Percentiles rank a stretch among this genome's conserved stretches.
phyloP scores from a whole-genome alignment of 768 basidiomycete genomes.

The Baorangia bicolor region DNA sequence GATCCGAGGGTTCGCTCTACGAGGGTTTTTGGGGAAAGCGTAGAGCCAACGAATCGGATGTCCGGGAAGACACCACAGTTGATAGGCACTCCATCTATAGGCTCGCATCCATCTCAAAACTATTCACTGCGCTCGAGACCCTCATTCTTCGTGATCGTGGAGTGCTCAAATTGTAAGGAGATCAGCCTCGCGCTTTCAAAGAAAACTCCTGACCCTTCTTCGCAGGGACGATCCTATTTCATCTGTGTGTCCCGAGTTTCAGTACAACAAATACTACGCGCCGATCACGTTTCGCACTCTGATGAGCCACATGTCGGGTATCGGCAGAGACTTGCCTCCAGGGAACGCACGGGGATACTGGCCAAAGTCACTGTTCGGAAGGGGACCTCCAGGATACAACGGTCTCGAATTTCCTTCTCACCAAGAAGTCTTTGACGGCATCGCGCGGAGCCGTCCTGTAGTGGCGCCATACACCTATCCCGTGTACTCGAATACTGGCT shows the following conservation, averaged over 20 bases:
- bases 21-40: constrained; percentile 44
- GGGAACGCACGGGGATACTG: constrained; percentile 35
- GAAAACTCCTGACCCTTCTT: background rate
- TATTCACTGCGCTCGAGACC: constrained; percentile 49
- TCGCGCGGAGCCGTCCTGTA: constrained; percentile 40
- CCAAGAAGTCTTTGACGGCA: constrained; percentile 34
- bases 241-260: constrained; percentile 23
- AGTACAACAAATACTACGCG: constrained; percentile 19
- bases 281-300: constrained; percentile 42
- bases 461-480: constrained; percentile 45
- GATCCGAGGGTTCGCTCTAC: constrained; percentile 43
- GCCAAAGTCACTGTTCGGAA: constrained; percentile 36
- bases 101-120: constrained; percentile 51
- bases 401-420: constrained; percentile 33
- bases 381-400: constrained; percentile 30
- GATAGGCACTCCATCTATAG: constrained; percentile 50
- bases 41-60: constrained; percentile 44
- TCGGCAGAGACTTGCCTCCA: constrained; percentile 38
- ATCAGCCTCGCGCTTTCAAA: background rate
- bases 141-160: constrained; percentile 49
- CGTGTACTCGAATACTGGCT: constrained; percentile 42
- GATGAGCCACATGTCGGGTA: constrained; percentile 40
- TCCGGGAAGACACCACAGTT: constrained; percentile 22
- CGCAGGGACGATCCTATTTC: constrained; percentile 50
- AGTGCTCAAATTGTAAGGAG: constrained; percentile 36